phyloP scores from a whole-genome alignment of 2,329 filamentous ascomycete genomes.

The Ophiocordyceps camponoti-leonardi region DNA sequence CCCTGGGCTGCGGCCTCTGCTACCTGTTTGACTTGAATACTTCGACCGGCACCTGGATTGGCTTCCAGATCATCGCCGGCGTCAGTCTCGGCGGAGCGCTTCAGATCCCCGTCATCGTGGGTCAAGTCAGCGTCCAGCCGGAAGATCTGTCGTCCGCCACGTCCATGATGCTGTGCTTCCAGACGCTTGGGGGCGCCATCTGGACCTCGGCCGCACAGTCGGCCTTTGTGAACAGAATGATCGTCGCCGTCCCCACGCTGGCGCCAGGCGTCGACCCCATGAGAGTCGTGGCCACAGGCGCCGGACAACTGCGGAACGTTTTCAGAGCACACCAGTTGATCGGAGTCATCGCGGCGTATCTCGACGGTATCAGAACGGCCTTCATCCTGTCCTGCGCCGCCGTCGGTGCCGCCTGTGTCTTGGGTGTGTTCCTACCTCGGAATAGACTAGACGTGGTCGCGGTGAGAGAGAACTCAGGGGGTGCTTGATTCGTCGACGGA shows the following conservation, averaged over 20 bases:
- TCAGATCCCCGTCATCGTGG: conserved; percentile 26
- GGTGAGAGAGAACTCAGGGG: background rate
- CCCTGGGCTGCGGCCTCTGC: conserved; percentile 11
- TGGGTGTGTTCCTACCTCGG: background rate
- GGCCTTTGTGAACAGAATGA: conserved; percentile 18
- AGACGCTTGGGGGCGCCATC: conserved; percentile 25
- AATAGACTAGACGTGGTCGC: background rate
- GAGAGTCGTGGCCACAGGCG: conserved; percentile 15
- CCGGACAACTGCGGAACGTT: conserved; percentile 30
- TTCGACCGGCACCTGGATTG: conserved; percentile 20
- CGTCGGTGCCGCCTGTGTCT: background rate
- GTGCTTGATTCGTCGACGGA: background rate
- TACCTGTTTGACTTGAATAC: conserved; percentile 16
- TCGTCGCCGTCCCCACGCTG: conserved; percentile 8
- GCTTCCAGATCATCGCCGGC: conserved; percentile 27
- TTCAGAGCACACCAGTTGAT: conserved; percentile 26
- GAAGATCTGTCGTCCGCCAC: conserved; percentile 8
- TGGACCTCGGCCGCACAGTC: conserved; percentile 22
- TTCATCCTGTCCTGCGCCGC: conserved; percentile 30
- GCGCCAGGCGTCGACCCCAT: conserved; percentile 14
- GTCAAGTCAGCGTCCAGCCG: conserved; percentile 12
- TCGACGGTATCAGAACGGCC: conserved; percentile 37
- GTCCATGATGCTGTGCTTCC: conserved; percentile 11
- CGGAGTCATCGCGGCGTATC: conserved; percentile 38
- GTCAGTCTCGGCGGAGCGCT: conserved; percentile 19